Percentiles rank a stretch among this genome's conserved stretches.
Conservation (phyloP, 78 protist genomes). For the Speleostelium caveatum region DNA sequence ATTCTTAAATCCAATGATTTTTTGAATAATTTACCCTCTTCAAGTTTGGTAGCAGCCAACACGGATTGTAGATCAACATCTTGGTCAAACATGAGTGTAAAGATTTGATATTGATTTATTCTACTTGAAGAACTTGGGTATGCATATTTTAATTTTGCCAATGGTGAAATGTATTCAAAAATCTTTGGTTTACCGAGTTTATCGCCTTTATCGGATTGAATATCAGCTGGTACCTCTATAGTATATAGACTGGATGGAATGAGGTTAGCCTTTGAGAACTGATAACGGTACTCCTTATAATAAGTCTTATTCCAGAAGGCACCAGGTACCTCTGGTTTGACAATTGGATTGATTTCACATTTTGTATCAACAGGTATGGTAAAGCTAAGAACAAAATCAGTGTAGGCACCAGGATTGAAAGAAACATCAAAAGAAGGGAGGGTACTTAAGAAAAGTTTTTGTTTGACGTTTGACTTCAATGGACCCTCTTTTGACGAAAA, state of each 20-base stretch:
- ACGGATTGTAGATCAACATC: conserved; percentile 17
- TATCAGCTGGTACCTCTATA: conserved; percentile 14
- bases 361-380: background rate
- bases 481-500: conserved; percentile 5
- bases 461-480: background rate
- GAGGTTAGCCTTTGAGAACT: too few relatives aligned
- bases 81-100: conserved; percentile 15
- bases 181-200: conserved; percentile 4
- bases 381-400: background rate
- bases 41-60: background rate
- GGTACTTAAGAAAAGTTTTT: background rate
- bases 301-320: conserved; percentile 1
- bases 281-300: background rate
- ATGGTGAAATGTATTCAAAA: background rate
- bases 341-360: background rate
- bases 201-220: background rate
- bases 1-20: background rate
- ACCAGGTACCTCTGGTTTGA: conserved; percentile 14
- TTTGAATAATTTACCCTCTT: background rate
- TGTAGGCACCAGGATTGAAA: background rate
- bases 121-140: background rate
- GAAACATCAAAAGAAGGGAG: background rate
- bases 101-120: conserved; percentile 18
- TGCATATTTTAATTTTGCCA: too few relatives aligned
- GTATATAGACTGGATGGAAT: background rate